Conservation (phyloP, 306 rosid species). For the Neltuma alba region DNA sequence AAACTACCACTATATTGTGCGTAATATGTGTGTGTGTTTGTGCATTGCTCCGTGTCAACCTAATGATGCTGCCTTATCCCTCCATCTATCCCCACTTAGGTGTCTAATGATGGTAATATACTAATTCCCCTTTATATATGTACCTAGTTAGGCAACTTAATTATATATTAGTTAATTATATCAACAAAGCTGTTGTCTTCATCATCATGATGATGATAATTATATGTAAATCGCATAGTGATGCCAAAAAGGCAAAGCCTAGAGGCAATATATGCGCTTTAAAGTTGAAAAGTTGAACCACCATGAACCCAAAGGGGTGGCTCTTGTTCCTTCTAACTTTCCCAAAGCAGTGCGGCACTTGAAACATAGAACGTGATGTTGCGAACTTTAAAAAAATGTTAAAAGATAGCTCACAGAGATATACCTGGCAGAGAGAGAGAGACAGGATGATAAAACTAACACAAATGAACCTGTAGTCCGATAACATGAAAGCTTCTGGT, state of each 20-base stretch:
- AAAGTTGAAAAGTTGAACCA: conserved; percentile 45
- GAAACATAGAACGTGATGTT: conserved; percentile 53
- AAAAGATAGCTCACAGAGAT: background rate
- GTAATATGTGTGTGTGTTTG: too few relatives aligned
- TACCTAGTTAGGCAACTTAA: background rate
- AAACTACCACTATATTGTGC: too few relatives aligned
- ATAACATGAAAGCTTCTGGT: too few relatives aligned
- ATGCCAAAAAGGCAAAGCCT: conserved; percentile 46
- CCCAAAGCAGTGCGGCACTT: conserved; percentile 60
- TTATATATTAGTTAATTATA: background rate
- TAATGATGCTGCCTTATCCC: conserved; percentile 19
- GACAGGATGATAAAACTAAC: conserved; percentile 24
- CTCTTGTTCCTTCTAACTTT: conserved; percentile 46
- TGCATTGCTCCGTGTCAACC: conserved; percentile 32
- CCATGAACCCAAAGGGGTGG: conserved; percentile 57
- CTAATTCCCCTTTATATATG: background rate
- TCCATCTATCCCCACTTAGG: conserved; percentile 31
- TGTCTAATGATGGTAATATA: conserved; percentile 30
- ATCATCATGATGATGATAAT: background rate
- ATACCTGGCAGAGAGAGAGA: background rate
- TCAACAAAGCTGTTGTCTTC: conserved; percentile 31
- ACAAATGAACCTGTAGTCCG: too few relatives aligned
- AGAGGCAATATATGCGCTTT: conserved; percentile 36
- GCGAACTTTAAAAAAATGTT: conserved; percentile 43
- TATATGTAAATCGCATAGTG: conserved; percentile 35